A percentile compares a stretch with the other conserved stretches of the same genome.
Evolutionary conservation across 768 basidiomycete genomes (phyloP).

Genomic region (Kwoniella heveanensis): DNA sequence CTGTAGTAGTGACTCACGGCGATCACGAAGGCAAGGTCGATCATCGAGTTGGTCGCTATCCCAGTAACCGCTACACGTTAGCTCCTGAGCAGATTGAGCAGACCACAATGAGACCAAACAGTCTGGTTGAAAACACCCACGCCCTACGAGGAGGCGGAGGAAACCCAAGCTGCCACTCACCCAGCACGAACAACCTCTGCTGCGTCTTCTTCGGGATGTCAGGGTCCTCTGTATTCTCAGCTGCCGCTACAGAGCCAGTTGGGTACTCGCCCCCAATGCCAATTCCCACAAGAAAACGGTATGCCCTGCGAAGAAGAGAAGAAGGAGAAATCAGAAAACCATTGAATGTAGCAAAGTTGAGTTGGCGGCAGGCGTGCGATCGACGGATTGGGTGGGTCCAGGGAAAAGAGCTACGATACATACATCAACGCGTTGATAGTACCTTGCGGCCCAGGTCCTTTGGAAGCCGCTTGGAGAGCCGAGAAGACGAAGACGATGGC

Average conservation of each 20-base stretch:
- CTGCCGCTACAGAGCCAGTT: slow-evolving; percentile 63
- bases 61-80: no score
- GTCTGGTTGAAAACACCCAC: no score
- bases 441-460: slow-evolving; percentile 72
- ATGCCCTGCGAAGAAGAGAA: slow-evolving; percentile 27
- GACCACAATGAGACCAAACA: no score
- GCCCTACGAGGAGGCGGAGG: no score
- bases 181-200: slow-evolving; percentile 74
- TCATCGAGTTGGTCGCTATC: slow-evolving; percentile 83
- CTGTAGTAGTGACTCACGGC: no score
- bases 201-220: slow-evolving; percentile 74
- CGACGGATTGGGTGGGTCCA: slow-evolving; percentile 51
- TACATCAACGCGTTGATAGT: slow-evolving; percentile 71
- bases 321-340: neutral
- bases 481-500: slow-evolving; percentile 84
- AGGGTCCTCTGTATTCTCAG: slow-evolving; percentile 84
- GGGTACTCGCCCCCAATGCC: slow-evolving; percentile 64
- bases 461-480: slow-evolving; percentile 75
- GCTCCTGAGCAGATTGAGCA: no score
- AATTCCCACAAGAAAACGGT: slow-evolving; percentile 68
- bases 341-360: no score
- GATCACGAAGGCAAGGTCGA: slow-evolving; percentile 68
- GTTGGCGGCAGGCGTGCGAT: no score
- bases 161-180: no score
- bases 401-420: slow-evolving; percentile 25